A percentile compares a stretch with the other conserved stretches of the same genome.
These are phyloP conservation scores for Aspergillus nomiae DNA, from an alignment of 2,329 filamentous ascomycete species.

Conservation along the genomic window DNA sequence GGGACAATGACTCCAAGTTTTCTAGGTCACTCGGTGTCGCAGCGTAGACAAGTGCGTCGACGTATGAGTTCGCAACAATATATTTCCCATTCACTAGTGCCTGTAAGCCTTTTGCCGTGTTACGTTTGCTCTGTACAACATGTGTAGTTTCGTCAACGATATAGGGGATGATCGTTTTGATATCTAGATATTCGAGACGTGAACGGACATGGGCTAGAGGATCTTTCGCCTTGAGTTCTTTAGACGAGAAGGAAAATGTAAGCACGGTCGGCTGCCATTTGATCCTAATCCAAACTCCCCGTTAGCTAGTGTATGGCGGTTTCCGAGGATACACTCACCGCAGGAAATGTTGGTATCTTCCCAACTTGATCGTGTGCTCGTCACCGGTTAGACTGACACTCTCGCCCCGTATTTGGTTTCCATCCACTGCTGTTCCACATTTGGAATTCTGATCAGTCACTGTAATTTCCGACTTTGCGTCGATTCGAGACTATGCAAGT, in stretches of 20 bases:
- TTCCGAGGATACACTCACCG: constrained; percentile 28
- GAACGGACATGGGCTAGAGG: constrained; percentile 64
- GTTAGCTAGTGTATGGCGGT: constrained; percentile 8
- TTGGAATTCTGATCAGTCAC: constrained; percentile 83
- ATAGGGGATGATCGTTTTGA: constrained; percentile 80
- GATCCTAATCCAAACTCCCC: constrained; percentile 54
- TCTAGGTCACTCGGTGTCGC: constrained; percentile 56
- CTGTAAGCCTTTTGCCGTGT: constrained; percentile 83
- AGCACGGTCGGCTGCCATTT: constrained; percentile 80
- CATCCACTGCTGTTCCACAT: constrained; percentile 78
- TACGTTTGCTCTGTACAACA: constrained; percentile 84
- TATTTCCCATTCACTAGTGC: constrained; percentile 79
- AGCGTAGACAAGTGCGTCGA: constrained; percentile 70
- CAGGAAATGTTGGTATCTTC: constrained; percentile 63
- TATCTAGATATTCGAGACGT: constrained; percentile 78
- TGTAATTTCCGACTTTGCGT: constrained; percentile 67
- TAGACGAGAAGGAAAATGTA: constrained; percentile 74
- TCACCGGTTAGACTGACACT: constrained; percentile 59
- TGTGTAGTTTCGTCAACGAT: constrained; percentile 74
- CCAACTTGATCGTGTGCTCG: constrained; percentile 70
- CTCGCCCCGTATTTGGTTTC: constrained; percentile 66
- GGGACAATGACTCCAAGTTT: constrained; percentile 53
- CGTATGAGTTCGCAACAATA: constrained; percentile 72
- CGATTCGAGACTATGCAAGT: constrained; percentile 58
- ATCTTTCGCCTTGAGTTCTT: constrained; percentile 66